phyloP scores from a whole-genome alignment of 139 green algal genomes.

The Pseudopediastrum boryanum region DNA sequence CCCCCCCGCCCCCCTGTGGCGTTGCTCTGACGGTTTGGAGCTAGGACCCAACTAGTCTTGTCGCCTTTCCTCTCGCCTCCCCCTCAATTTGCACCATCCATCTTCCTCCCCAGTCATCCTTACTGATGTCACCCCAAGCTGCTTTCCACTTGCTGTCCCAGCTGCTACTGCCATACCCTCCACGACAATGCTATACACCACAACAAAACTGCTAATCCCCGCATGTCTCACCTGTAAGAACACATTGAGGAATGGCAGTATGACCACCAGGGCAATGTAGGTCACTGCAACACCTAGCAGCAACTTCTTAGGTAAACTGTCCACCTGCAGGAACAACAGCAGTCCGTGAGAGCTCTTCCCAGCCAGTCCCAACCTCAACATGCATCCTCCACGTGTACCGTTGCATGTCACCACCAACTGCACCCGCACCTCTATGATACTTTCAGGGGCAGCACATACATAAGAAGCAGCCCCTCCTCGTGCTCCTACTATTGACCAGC shows the following conservation, averaged over 20 bases:
- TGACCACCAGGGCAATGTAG: constrained; percentile 75
- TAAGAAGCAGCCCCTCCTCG: neutral
- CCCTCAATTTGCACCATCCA: too few species aligned
- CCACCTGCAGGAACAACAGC: constrained; percentile 27
- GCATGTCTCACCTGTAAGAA: constrained; percentile 75
- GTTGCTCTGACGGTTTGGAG: too few species aligned
- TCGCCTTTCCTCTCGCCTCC: too few species aligned
- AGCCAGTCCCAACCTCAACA: neutral
- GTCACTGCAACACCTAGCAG: constrained; percentile 59
- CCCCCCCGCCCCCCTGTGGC: too few species aligned
- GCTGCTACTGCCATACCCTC: too few species aligned
- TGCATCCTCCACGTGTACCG: neutral
- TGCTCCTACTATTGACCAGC: neutral
- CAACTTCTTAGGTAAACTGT: constrained; percentile 52
- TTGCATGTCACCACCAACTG: neutral
- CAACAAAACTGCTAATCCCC: too few species aligned
- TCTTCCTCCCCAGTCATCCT: too few species aligned
- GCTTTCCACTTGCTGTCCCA: too few species aligned
- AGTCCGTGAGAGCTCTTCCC: neutral
- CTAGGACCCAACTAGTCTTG: too few species aligned
- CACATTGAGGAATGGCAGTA: constrained; percentile 84
- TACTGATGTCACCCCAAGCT: too few species aligned
- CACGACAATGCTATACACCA: too few species aligned
- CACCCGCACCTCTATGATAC: neutral
- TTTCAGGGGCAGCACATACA: neutral